A percentile compares a stretch with the other conserved stretches of the same genome.
These are phyloP conservation scores for Cladosporium sp. DNA, from an alignment of 2,329 filamentous ascomycete species.

Conservation along the genomic window DNA sequence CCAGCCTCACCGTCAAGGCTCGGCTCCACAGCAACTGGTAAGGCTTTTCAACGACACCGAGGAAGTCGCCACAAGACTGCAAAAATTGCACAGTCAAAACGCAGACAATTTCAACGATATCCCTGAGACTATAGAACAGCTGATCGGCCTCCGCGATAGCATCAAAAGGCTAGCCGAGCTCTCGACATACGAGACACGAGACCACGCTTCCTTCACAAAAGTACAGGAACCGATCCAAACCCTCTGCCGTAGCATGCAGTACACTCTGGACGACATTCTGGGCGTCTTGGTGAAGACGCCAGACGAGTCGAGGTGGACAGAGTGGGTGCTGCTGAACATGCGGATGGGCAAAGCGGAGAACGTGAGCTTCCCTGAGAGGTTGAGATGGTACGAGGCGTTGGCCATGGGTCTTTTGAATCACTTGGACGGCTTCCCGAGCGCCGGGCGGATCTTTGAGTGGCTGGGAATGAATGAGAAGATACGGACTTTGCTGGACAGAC, in stretches of 20 bases:
- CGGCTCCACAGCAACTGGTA: neutral
- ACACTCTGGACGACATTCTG: neutral
- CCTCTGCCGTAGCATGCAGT: neutral
- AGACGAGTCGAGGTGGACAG: neutral
- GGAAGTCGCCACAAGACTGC: neutral
- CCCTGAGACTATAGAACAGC: neutral
- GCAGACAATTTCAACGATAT: neutral
- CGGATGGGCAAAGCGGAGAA: neutral
- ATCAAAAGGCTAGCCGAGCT: neutral
- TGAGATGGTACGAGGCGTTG: neutral
- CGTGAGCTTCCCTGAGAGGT: neutral
- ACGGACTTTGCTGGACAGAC: no score
- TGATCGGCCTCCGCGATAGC: neutral
- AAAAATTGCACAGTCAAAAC: neutral
- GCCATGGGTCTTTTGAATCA: neutral
- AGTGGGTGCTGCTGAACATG: no score
- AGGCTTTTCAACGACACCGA: neutral
- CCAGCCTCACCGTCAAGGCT: neutral
- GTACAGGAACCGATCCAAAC: neutral
- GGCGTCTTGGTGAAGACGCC: neutral
- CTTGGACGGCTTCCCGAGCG: neutral
- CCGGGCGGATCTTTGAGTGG: neutral
- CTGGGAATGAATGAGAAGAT: neutral
- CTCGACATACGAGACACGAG: neutral
- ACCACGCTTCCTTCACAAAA: neutral